Percentiles rank a stretch among this genome's conserved stretches.
These are phyloP conservation scores for Penicillium subrubescens DNA, from an alignment of 495 filamentous ascomycete species.

Conservation along the genomic window DNA sequence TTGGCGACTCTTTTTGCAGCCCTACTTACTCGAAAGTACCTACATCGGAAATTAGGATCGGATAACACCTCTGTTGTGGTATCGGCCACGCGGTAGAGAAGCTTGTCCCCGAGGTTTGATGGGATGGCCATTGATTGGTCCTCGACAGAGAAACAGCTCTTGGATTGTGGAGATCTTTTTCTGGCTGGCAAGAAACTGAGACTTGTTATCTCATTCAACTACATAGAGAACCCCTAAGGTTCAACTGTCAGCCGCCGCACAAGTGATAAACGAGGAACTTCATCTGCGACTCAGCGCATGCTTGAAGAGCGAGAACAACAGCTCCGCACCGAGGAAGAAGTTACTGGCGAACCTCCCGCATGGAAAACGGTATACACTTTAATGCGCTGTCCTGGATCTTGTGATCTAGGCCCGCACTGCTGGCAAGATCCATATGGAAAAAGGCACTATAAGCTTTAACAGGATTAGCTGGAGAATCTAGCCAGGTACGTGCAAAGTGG, in stretches of 20 bases:
- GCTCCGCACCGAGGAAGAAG: constrained; percentile 10
- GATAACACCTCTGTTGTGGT: constrained; percentile 21
- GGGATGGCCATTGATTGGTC: constrained; percentile 18
- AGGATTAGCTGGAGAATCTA: too few species aligned
- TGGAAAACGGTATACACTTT: constrained; percentile 20
- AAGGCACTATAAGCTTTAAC: constrained; percentile 12
- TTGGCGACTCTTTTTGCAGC: constrained; percentile 14
- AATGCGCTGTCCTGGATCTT: constrained; percentile 22
- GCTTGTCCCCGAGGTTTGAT: constrained; percentile 17
- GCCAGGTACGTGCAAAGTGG: too few species aligned
- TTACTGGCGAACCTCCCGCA: constrained; percentile 11
- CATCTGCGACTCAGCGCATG: constrained; percentile 14
- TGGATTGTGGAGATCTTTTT: constrained; percentile 16
- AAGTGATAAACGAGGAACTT: constrained; percentile 16
- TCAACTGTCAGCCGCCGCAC: constrained; percentile 5
- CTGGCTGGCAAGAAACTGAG: constrained; percentile 22
- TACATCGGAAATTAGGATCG: constrained; percentile 17
- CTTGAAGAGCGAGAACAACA: constrained; percentile 15
- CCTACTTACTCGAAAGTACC: constrained; percentile 16
- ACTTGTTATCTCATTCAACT: constrained; percentile 17
- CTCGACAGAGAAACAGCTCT: constrained; percentile 19
- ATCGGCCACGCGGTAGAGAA: constrained; percentile 13
- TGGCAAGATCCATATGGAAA: constrained; percentile 22
- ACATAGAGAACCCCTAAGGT: constrained; percentile 7
- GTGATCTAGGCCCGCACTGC: constrained; percentile 18